Conservation (phyloP, 2,329 filamentous ascomycete species). For the Fusarium poae region DNA sequence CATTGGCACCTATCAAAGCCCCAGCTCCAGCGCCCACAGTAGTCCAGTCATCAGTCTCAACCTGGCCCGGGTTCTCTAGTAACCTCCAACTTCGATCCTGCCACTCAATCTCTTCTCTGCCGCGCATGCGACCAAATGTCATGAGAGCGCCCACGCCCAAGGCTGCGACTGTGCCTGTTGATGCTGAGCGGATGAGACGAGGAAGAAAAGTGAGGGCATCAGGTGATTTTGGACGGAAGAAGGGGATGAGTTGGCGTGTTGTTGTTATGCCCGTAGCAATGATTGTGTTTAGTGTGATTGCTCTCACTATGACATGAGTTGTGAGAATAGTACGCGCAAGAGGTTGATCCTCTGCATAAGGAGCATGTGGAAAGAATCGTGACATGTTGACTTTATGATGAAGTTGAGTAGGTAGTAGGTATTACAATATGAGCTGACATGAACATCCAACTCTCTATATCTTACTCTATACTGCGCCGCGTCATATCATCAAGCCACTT, state of each 20-base stretch:
- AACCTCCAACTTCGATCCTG: constrained; percentile 73
- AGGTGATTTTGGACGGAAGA: constrained; percentile 49
- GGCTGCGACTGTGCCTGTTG: constrained; percentile 61
- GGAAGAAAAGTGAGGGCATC: constrained; percentile 49
- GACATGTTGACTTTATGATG: constrained; percentile 60
- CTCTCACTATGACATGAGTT: constrained; percentile 70
- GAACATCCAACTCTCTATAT: constrained; percentile 6
- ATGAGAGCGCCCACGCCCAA: constrained; percentile 59
- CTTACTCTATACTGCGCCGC: constrained; percentile 15
- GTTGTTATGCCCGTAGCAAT: constrained; percentile 59
- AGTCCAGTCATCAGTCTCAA: constrained; percentile 69
- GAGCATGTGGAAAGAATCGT: constrained; percentile 66
- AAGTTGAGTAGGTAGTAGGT: too few species aligned
- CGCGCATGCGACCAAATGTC: constrained; percentile 65
- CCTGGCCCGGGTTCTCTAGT: constrained; percentile 68
- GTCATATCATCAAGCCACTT: constrained; percentile 42
- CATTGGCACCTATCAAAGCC: constrained; percentile 53
- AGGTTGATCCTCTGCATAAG: constrained; percentile 74
- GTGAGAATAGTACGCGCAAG: constrained; percentile 67
- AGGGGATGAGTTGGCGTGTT: constrained; percentile 50
- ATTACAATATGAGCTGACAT: constrained; percentile 3
- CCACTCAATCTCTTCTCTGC: constrained; percentile 72
- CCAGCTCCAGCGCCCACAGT: constrained; percentile 58
- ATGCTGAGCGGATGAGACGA: constrained; percentile 60
- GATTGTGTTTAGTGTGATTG: constrained; percentile 65